Evolutionary conservation across 1,284 basidiomycete genomes (phyloP).

Genomic region (Irpex rosettiformis): DNA sequence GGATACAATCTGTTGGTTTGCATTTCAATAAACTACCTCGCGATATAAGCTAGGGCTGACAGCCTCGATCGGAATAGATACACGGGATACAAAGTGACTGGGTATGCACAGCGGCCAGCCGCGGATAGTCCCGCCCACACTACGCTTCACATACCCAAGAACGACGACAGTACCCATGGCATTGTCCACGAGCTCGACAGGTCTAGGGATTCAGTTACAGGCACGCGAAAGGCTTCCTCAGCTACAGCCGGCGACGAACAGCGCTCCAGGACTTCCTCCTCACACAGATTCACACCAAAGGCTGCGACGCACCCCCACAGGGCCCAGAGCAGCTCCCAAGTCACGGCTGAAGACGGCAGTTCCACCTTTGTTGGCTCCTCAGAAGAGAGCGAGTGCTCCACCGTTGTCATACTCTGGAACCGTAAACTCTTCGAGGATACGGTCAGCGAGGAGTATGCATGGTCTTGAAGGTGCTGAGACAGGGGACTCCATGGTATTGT

Average conservation of each 20-base stretch:
- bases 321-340: slow-evolving; percentile 5
- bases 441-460: slow-evolving; percentile 39
- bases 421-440: slow-evolving; percentile 17
- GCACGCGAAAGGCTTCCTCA: background rate
- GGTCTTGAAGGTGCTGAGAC: slow-evolving; percentile 41
- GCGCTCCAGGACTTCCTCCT: background rate
- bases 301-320: slow-evolving; percentile 6
- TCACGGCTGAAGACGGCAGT: background rate
- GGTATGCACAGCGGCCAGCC: background rate
- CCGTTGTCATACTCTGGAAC: background rate
- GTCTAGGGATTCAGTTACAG: background rate
- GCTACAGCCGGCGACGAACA: background rate
- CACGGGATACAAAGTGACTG: background rate
- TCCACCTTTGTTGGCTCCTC: background rate
- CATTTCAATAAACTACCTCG: background rate
- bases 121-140: background rate
- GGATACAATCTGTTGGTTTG: background rate
- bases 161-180: background rate
- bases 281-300: background rate
- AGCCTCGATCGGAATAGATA: background rate
- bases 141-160: background rate
- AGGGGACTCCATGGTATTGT: slow-evolving; percentile 41
- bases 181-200: background rate
- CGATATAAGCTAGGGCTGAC: background rate
- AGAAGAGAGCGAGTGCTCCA: background rate